phyloP scores from a whole-genome alignment of 495 filamentous ascomycete genomes.

The Hypoxylon crocopeplum region DNA sequence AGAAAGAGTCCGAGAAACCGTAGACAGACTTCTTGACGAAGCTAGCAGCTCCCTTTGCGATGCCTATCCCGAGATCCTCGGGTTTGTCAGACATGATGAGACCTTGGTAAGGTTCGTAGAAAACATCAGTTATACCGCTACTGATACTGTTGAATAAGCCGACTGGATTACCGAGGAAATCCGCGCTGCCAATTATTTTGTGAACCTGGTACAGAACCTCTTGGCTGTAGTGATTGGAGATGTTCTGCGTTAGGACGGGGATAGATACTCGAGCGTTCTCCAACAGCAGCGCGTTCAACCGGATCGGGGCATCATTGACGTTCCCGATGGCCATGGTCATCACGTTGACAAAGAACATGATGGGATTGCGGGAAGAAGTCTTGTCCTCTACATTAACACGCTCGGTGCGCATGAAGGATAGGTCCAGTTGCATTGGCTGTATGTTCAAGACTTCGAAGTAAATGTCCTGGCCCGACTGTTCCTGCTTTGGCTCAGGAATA shows the following conservation, averaged over 20 bases:
- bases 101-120: constrained; percentile 98
- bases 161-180: constrained; percentile 98
- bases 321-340: constrained; percentile 99
- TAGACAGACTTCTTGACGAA: constrained; percentile 99
- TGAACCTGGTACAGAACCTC: constrained; percentile 95
- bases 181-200: constrained; percentile 93
- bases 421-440: constrained; percentile 96
- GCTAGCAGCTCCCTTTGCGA: constrained; percentile 94
- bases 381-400: constrained; percentile 95
- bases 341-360: constrained; percentile 98
- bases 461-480: constrained; percentile 85
- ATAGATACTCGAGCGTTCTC: constrained; percentile 95
- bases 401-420: constrained; percentile 96
- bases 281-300: constrained; percentile 90
- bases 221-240: constrained; percentile 93
- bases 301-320: constrained; percentile 94
- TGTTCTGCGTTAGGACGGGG: constrained; percentile 78
- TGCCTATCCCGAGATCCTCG: constrained; percentile 90
- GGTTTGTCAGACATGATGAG: constrained; percentile 94
- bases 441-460: constrained; percentile 98
- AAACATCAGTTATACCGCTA: constrained; percentile 95
- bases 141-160: constrained; percentile 98
- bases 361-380: constrained; percentile 83
- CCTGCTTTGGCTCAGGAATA: constrained; percentile 88
- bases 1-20: constrained; percentile 93